Conservation (phyloP, 2,329 filamentous ascomycete genomes). For the Nigrograna mackinnonii region DNA sequence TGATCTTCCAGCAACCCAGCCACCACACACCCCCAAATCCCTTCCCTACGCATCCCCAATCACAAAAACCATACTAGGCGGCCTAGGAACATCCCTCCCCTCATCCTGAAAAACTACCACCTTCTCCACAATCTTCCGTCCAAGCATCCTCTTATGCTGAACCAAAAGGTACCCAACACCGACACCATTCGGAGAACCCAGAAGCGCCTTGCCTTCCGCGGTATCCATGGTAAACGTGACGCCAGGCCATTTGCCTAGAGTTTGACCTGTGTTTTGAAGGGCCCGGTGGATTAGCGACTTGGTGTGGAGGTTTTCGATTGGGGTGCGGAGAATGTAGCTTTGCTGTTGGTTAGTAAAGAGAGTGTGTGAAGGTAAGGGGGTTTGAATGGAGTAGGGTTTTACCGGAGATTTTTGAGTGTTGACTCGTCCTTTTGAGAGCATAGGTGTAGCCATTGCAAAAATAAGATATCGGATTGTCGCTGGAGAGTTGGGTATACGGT, state of each 20-base stretch:
- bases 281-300: background rate
- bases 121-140: constrained; percentile 5
- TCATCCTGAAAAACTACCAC: constrained; percentile 3
- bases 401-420: background rate
- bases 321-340: background rate
- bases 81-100: background rate
- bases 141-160: constrained; percentile 5
- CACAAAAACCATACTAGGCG: constrained; percentile 1
- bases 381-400: no score
- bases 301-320: constrained; percentile 1
- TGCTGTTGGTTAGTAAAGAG: no score
- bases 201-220: constrained; percentile 1
- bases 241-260: constrained; percentile 1
- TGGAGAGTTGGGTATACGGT: constrained; percentile 1
- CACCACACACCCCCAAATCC: no score
- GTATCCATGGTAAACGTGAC: background rate
- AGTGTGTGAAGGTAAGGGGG: no score
- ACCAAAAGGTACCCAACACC: constrained; percentile 1
- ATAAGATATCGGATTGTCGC: constrained; percentile 2
- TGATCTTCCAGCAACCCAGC: no score
- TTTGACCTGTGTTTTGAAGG: background rate
- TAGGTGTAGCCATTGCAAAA: constrained; percentile 1
- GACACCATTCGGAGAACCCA: constrained; percentile 2
- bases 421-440: background rate
- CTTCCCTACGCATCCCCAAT: constrained; percentile 1